Evolutionary conservation across 768 basidiomycete species (phyloP).

Genomic region (Saitozyma podzolica): DNA sequence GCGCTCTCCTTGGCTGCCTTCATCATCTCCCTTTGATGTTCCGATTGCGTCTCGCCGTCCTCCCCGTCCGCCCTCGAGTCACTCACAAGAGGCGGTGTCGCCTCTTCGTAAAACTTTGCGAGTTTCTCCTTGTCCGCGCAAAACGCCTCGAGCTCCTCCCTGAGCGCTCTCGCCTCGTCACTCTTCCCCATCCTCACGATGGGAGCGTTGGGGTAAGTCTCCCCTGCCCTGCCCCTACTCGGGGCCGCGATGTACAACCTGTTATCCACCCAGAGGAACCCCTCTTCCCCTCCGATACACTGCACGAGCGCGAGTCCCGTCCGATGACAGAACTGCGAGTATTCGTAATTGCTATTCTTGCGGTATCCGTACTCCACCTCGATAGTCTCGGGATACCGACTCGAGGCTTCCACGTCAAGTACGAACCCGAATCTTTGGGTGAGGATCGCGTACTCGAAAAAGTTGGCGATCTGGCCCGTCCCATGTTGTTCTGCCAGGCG

Average conservation of each 20-base stretch:
- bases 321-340: conserved; percentile 90
- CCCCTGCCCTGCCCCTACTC: conserved; percentile 54
- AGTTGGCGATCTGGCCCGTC: conserved; percentile 61
- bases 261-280: conserved; percentile 88
- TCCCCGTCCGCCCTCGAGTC: conserved; percentile 13
- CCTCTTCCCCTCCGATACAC: conserved; percentile 72
- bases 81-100: conserved; percentile 59
- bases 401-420: conserved; percentile 67
- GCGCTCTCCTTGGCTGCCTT: not conserved
- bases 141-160: conserved; percentile 64
- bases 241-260: conserved; percentile 58
- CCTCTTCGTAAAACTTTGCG: conserved; percentile 70
- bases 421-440: conserved; percentile 73
- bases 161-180: conserved; percentile 64
- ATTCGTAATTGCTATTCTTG: conserved; percentile 62
- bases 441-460: conserved; percentile 78
- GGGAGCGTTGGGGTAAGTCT: conserved; percentile 29
- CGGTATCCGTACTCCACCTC: conserved; percentile 90
- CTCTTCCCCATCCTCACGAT: conserved; percentile 55
- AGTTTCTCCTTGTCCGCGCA: conserved; percentile 64
- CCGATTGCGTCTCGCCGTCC: conserved; percentile 1
- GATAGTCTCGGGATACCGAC: conserved; percentile 74
- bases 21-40: not conserved
- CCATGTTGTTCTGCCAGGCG: conserved; percentile 67
- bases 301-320: conserved; percentile 88